Evolutionary conservation across 306 rosid genomes (phyloP), one percentile per base, ranked within the genome.

Genomic region (Albizia julibrissin): DNA sequence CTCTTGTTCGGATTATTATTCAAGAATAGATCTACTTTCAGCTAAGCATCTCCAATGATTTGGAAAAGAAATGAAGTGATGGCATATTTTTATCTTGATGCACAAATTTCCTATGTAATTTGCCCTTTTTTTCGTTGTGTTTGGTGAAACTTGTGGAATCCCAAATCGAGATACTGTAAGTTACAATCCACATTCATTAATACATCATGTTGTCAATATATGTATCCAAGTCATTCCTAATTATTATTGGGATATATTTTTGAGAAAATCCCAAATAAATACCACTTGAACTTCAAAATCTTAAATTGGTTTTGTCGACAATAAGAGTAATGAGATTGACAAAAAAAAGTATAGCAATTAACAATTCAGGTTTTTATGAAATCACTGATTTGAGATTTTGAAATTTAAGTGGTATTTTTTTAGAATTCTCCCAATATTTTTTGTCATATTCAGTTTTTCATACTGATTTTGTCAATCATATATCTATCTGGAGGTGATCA

Each of bases 401-500:
- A n/a, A n/a, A n/a, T n/a, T n/a, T n/a, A n/a, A n/a, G n/a, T n/a
- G n/a, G n/a, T n/a, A n/a, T n/a, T n/a, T n/a, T n/a, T n/a, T n/a
- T n/a, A n/a, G n/a, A n/a, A n/a, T n/a, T n/a, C n/a, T n/a, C n/a
- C n/a, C n/a, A n/a, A 4, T 73, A 49, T 46, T 29, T 29, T 81
- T 39, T 72, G 62, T 19, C 4, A 29, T 26, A 71, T 72, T 44
- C 58, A 72, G 68, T 39, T 82, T 49, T 72, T 13, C 4, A 15
- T 26, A 72, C 46, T 43, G 24, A 46, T 72, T 26, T 19, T 64
- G 59, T 44, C 40, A 44, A 52, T 56, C 58, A 43, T 75, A 12
- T 44, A 71, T 44, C 21, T 86, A 37, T 69, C 85, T 86, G 90
- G 89, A 72, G 75, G 59, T 54, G 81, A 69, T 62, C 82, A 29